Evolutionary conservation across 148 eudicot species (phyloP).

Genomic region (Oxyria digyna): DNA sequence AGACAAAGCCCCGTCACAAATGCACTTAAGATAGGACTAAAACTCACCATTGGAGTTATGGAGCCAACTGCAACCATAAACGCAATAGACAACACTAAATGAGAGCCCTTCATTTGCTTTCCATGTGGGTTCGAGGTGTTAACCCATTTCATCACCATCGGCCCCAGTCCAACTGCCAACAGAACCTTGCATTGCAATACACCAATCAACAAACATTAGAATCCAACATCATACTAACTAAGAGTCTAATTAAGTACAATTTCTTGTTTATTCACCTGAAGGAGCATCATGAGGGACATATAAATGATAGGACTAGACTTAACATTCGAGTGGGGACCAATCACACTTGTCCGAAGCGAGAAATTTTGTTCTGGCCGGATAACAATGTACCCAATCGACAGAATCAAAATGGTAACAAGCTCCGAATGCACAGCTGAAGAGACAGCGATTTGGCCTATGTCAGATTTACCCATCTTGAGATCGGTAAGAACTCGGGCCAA

Average conservation of each 20-base stretch:
- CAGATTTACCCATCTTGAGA: conserved; percentile 77
- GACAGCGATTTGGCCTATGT: conserved; percentile 65
- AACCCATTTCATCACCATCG: conserved; percentile 54
- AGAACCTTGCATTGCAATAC: not conserved
- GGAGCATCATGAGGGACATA: conserved; percentile 19
- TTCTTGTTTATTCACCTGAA: conserved; percentile 15
- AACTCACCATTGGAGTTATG: conserved; percentile 34
- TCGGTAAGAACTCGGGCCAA: conserved; percentile 69
- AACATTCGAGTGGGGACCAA: conserved; percentile 11
- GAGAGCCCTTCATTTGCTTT: conserved; percentile 76
- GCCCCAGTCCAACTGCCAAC: conserved; percentile 36
- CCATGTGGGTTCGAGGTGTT: conserved; percentile 78
- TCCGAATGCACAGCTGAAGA: conserved; percentile 62
- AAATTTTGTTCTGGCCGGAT: conserved; percentile 23
- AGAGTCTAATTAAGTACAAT: not conserved
- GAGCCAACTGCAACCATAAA: conserved; percentile 42
- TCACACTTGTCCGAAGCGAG: conserved; percentile 5
- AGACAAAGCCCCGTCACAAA: conserved; percentile 69
- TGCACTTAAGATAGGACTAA: conserved; percentile 58
- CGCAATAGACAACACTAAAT: conserved; percentile 59
- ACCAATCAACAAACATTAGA: not conserved
- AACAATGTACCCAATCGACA: conserved; percentile 43
- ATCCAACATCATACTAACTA: not conserved
- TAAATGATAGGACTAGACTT: not conserved
- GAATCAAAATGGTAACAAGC: conserved; percentile 36